Evolutionary conservation across 192 early-diverging fungal species (phyloP).

Genomic region (Gamsiella multidivaricata): DNA sequence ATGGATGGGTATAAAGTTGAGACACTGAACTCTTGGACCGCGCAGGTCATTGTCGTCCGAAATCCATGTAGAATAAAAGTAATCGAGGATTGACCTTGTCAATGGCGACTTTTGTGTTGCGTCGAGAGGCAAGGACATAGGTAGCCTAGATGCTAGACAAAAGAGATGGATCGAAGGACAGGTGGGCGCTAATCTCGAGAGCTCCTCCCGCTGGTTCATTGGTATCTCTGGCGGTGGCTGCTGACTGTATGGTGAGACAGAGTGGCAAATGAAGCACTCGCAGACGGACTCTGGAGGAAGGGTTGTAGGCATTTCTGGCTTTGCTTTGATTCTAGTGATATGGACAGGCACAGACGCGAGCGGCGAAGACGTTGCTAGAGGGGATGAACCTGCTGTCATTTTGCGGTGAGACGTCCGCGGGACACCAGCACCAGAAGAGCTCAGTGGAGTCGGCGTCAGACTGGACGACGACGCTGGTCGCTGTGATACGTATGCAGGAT

Average conservation of each 20-base stretch:
- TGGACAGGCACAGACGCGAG: constrained; percentile 8
- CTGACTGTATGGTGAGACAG: constrained; percentile 39
- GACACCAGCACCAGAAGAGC: background rate
- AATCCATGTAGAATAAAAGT: constrained; percentile 52
- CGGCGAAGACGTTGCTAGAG: constrained; percentile 40
- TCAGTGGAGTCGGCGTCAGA: constrained; percentile 5
- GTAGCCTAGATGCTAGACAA: constrained; percentile 43
- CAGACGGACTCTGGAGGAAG: constrained; percentile 44
- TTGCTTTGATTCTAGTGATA: constrained; percentile 31
- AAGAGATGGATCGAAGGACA: constrained; percentile 50
- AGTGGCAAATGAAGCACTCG: constrained; percentile 49
- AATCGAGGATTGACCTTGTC: constrained; percentile 44
- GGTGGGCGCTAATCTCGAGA: constrained; percentile 36
- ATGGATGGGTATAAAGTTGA: constrained; percentile 55
- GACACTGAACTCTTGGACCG: constrained; percentile 35
- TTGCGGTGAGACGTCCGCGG: constrained; percentile 34
- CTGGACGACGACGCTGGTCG: constrained; percentile 13
- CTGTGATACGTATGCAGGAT: background rate
- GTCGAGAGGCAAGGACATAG: constrained; percentile 48
- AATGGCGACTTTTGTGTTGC: constrained; percentile 39
- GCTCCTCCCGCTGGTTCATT: constrained; percentile 32
- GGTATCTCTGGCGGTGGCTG: constrained; percentile 39
- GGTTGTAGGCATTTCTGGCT: constrained; percentile 49
- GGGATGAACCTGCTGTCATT: constrained; percentile 45
- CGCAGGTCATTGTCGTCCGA: constrained; percentile 16